A percentile compares a stretch with the other conserved stretches of the same genome.
Evolutionary conservation across 2,329 filamentous ascomycete genomes (phyloP).

Genomic region (Hymenoscyphus scutula): DNA sequence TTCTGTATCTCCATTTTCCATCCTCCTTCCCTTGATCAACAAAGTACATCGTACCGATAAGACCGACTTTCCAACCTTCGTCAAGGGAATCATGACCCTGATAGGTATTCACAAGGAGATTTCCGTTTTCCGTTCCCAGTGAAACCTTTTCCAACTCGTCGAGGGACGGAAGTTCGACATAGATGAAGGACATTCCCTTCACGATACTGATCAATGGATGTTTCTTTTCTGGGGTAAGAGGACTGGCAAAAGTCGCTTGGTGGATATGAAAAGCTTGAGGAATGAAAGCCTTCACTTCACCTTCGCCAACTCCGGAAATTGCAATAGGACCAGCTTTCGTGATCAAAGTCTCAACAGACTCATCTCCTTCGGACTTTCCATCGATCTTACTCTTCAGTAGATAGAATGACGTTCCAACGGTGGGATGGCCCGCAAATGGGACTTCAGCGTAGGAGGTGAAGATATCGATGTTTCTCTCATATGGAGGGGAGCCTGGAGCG

Average conservation of each 20-base stretch:
- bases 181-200: conserved; percentile 71
- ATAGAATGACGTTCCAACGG: conserved; percentile 54
- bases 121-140: conserved; percentile 21
- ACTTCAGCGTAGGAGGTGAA: conserved; percentile 55
- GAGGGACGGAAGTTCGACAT: conserved; percentile 59
- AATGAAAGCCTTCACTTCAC: conserved; percentile 58
- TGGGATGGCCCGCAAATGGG: conserved; percentile 62
- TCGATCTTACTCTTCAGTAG: conserved; percentile 33
- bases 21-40: conserved; percentile 27
- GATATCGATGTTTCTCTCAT: conserved; percentile 52
- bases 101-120: conserved; percentile 35
- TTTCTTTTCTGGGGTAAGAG: conserved; percentile 41
- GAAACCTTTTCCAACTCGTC: conserved; percentile 43
- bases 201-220: conserved; percentile 59
- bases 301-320: conserved; percentile 36
- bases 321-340: conserved; percentile 56
- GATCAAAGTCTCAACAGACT: conserved; percentile 37
- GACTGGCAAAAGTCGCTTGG: conserved; percentile 24
- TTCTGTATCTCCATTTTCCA: conserved; percentile 43
- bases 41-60: conserved; percentile 29
- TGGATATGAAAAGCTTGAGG: conserved; percentile 68
- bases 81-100: conserved; percentile 25
- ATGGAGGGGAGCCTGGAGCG: conserved; percentile 30
- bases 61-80: conserved; percentile 24
- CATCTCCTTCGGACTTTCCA: conserved; percentile 19